These are phyloP conservation scores for Fennellomyces sp. DNA, from an alignment of 371 early-diverging fungal species.

Conservation along the genomic window DNA sequence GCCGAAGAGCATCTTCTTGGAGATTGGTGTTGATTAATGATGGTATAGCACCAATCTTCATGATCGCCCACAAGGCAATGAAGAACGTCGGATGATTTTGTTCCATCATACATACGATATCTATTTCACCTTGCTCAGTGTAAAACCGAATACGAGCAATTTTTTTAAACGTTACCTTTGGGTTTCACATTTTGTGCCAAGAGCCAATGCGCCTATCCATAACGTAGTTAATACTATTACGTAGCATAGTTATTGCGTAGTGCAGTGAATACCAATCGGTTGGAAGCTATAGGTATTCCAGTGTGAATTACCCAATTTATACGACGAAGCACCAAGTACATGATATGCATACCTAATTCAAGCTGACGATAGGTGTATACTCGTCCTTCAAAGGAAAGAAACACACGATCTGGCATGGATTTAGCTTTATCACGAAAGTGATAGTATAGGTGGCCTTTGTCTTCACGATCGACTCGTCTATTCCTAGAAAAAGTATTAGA, in stretches of 20 bases:
- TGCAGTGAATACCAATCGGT: conserved; percentile 17
- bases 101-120: conserved; percentile 32
- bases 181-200: conserved; percentile 18
- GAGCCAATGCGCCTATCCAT: conserved; percentile 25
- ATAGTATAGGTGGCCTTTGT: conserved; percentile 28
- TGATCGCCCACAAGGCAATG: conserved; percentile 26
- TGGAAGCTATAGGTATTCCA: no score
- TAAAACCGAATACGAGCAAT: background rate
- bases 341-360: conserved; percentile 23
- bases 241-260: background rate
- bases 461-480: no score
- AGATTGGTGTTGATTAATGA: conserved; percentile 38
- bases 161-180: no score
- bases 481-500: no score
- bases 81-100: conserved; percentile 36
- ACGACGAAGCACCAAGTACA: no score
- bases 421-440: conserved; percentile 25
- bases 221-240: background rate
- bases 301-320: no score
- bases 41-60: conserved; percentile 34
- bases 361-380: conserved; percentile 24
- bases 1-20: conserved; percentile 24
- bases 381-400: conserved; percentile 24
- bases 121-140: no score
- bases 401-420: conserved; percentile 15